A percentile compares a stretch with the other conserved stretches of the same genome.
Conservation (phyloP, 2,329 filamentous ascomycete species). For the Talaromyces sp. region DNA sequence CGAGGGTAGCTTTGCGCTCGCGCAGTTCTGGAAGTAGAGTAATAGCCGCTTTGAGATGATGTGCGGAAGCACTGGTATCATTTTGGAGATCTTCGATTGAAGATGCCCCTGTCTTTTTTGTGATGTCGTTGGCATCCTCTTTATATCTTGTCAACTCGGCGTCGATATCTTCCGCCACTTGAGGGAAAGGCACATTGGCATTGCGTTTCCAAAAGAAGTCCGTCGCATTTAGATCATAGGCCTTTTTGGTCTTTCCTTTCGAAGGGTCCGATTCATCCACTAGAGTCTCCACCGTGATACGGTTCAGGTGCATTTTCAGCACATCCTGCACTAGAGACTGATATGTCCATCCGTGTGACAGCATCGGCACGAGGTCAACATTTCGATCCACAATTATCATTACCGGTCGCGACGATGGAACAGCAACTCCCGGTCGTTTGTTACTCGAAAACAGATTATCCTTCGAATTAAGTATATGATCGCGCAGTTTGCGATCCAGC, state of each 20-base stretch:
- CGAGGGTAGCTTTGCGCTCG: conserved; percentile 86
- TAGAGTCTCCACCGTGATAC: conserved; percentile 86
- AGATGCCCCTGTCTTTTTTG: conserved; percentile 88
- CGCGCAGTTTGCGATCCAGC: conserved; percentile 89
- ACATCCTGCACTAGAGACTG: conserved; percentile 82
- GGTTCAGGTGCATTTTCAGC: conserved; percentile 78
- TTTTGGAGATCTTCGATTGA: conserved; percentile 91
- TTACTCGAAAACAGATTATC: conserved; percentile 84
- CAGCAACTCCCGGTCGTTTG: conserved; percentile 61
- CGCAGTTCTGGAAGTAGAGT: conserved; percentile 86
- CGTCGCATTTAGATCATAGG: conserved; percentile 82
- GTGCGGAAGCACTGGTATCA: conserved; percentile 82
- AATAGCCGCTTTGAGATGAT: conserved; percentile 94
- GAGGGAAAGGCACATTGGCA: conserved; percentile 83
- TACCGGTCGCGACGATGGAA: conserved; percentile 76
- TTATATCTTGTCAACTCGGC: conserved; percentile 91
- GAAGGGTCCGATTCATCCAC: conserved; percentile 72
- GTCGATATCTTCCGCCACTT: conserved; percentile 95
- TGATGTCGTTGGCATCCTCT: conserved; percentile 90
- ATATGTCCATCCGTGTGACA: conserved; percentile 94
- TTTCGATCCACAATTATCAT: conserved; percentile 93
- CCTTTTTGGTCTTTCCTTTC: conserved; percentile 77
- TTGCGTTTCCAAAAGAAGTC: conserved; percentile 99
- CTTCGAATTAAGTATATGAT: conserved; percentile 96
- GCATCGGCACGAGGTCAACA: conserved; percentile 92